Conservation (phyloP, 192 early-diverging fungal genomes). For the Podila verticillata region DNA sequence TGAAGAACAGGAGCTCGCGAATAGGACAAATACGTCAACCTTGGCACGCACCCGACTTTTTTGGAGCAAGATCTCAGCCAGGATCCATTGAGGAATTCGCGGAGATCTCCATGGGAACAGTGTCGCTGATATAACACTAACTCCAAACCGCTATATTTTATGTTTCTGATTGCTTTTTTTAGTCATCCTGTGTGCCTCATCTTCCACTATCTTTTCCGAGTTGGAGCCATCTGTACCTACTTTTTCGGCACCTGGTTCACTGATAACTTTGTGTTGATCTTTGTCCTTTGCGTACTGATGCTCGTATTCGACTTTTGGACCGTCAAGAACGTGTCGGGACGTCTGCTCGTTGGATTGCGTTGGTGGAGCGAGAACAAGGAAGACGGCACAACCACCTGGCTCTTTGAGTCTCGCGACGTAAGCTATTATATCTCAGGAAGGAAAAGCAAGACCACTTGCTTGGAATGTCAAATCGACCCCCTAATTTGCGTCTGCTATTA, state of each 20-base stretch:
- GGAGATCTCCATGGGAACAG: neutral
- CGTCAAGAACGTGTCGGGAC: conserved; percentile 97
- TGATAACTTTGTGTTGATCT: conserved; percentile 86
- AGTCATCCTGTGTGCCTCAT: conserved; percentile 92
- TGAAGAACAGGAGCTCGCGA: neutral
- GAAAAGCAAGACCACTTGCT: neutral
- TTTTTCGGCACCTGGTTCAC: conserved; percentile 86
- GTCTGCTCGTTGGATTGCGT: conserved; percentile 94
- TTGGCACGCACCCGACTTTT: neutral
- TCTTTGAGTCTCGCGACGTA: conserved; percentile 94
- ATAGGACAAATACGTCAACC: neutral
- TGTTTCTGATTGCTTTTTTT: neutral
- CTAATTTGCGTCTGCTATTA: neutral
- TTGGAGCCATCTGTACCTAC: conserved; percentile 86
- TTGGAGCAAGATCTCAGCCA: neutral
- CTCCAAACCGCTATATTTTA: neutral
- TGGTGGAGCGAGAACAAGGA: conserved; percentile 99
- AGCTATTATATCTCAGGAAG: conserved; percentile 1
- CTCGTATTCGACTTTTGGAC: conserved; percentile 99
- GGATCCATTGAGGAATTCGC: neutral
- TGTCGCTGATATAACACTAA: neutral
- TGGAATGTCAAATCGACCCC: conserved; percentile 2
- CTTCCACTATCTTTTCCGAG: conserved; percentile 91
- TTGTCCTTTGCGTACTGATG: conserved; percentile 91
- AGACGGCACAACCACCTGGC: conserved; percentile 95